phyloP scores from a whole-genome alignment of 2,329 filamentous ascomycete species.

The Didymella segeticola region DNA sequence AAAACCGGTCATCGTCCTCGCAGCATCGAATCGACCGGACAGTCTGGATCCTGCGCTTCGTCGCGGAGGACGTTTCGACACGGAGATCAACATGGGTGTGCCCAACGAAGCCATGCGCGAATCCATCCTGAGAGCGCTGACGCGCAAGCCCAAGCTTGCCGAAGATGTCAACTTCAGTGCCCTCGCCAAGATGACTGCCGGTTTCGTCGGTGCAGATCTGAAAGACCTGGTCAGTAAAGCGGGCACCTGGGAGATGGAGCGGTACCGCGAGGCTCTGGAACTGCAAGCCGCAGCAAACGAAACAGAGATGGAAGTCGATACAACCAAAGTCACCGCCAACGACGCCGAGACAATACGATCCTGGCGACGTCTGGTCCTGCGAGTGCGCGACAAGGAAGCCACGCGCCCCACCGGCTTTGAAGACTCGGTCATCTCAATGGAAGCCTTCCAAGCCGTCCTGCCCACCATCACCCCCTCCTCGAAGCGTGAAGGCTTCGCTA shows the following conservation, averaged over 20 bases:
- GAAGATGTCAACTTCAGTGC: constrained; percentile 74
- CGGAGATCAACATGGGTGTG: constrained; percentile 85
- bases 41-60: constrained; percentile 81
- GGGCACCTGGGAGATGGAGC: constrained; percentile 68
- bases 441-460: constrained; percentile 76
- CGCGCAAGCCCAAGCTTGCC: constrained; percentile 68
- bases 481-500: constrained; percentile 92
- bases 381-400: constrained; percentile 56
- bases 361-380: constrained; percentile 57
- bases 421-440: constrained; percentile 65
- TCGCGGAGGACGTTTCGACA: constrained; percentile 78
- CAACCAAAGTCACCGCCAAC: constrained; percentile 17
- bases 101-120: constrained; percentile 80
- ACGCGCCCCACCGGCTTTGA: constrained; percentile 62
- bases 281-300: constrained; percentile 44
- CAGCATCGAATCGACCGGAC: constrained; percentile 88
- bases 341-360: constrained; percentile 34
- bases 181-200: constrained; percentile 84
- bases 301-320: constrained; percentile 62
- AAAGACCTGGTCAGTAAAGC: constrained; percentile 73
- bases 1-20: constrained; percentile 85
- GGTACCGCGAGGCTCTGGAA: constrained; percentile 62
- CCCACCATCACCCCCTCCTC: constrained; percentile 79
- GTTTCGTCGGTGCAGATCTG: constrained; percentile 91
- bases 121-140: constrained; percentile 77